These are phyloP conservation scores for Dictyostelium capitatum DNA, from an alignment of 78 protist genomes.

Conservation along the genomic window DNA sequence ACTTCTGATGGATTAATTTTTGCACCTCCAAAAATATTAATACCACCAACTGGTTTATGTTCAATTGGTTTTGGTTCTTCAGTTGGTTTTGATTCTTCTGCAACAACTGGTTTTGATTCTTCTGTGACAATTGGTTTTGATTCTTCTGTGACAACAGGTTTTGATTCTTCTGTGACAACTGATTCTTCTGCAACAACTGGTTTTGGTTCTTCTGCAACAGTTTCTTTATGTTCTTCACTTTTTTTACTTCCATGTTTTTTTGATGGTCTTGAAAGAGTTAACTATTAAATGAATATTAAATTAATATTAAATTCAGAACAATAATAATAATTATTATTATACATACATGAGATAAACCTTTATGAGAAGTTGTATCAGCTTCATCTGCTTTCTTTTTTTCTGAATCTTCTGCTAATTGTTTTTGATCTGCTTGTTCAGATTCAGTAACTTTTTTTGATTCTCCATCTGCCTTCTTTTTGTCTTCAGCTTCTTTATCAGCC, in stretches of 20 bases:
- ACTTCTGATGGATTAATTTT: constrained; percentile 30
- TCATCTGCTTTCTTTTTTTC: constrained; percentile 28
- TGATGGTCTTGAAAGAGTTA: constrained; percentile 64
- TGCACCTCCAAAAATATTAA: constrained; percentile 42
- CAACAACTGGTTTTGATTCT: neutral
- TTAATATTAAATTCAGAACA: neutral
- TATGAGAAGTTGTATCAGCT: constrained; percentile 18
- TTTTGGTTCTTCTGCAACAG: neutral
- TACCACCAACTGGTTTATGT: constrained; percentile 43
- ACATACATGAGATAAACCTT: constrained; percentile 27
- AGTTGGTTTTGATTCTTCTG: neutral
- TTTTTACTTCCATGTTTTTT: constrained; percentile 3
- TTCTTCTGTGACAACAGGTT: neutral
- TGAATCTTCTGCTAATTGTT: neutral
- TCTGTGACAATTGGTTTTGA: neutral
- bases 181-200: constrained; percentile 3
- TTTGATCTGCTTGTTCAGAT: constrained; percentile 3
- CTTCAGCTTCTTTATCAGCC: constrained; percentile 26
- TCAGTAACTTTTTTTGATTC: neutral
- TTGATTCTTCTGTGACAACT: neutral
- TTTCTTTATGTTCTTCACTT: neutral
- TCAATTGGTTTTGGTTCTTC: neutral
- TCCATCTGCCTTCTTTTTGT: neutral
- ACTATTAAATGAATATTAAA: neutral
- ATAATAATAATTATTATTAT: neutral